These are phyloP conservation scores for Auricularia heimuer DNA, from an alignment of 768 basidiomycete genomes.

Conservation along the genomic window DNA sequence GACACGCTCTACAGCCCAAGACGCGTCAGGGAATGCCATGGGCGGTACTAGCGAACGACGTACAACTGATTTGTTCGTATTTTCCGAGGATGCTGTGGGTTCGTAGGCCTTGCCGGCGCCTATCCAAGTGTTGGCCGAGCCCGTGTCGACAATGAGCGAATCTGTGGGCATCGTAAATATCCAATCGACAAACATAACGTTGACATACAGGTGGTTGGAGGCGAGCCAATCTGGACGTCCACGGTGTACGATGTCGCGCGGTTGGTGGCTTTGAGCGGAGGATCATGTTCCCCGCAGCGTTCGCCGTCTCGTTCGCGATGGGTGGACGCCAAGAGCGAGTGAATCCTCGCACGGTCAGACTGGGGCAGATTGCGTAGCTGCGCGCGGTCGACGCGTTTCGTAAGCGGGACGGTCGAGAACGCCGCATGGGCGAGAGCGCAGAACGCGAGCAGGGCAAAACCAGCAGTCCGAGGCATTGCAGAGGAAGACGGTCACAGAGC, in stretches of 20 bases:
- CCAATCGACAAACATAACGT: neutral
- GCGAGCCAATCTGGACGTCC: slow-evolving; percentile 42
- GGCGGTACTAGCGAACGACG: slow-evolving; percentile 4
- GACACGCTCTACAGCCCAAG: neutral
- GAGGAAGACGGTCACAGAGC: too few relatives aligned
- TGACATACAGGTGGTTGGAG: slow-evolving; percentile 26
- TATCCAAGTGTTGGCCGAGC: slow-evolving; percentile 25
- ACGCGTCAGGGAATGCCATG: neutral
- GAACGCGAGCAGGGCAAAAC: neutral
- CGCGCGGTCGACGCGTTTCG: neutral
- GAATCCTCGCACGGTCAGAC: neutral
- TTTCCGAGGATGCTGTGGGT: slow-evolving; percentile 11
- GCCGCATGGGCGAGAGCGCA: neutral
- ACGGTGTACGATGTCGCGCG: slow-evolving; percentile 18
- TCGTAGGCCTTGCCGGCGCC: slow-evolving; percentile 17
- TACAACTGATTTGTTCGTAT: slow-evolving; percentile 18
- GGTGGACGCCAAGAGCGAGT: neutral
- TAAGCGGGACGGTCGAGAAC: neutral
- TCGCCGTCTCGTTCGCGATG: neutral
- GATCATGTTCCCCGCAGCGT: neutral
- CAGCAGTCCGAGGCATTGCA: too few relatives aligned
- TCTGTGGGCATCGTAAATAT: slow-evolving; percentile 10
- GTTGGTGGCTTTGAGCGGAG: slow-evolving; percentile 10
- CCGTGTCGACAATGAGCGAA: slow-evolving; percentile 22
- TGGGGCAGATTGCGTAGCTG: neutral